Evolutionary conservation across 2,329 filamentous ascomycete species (phyloP), one percentile per base, ranked within the genome.

Genomic region (Zasmidium citrigriseum): DNA sequence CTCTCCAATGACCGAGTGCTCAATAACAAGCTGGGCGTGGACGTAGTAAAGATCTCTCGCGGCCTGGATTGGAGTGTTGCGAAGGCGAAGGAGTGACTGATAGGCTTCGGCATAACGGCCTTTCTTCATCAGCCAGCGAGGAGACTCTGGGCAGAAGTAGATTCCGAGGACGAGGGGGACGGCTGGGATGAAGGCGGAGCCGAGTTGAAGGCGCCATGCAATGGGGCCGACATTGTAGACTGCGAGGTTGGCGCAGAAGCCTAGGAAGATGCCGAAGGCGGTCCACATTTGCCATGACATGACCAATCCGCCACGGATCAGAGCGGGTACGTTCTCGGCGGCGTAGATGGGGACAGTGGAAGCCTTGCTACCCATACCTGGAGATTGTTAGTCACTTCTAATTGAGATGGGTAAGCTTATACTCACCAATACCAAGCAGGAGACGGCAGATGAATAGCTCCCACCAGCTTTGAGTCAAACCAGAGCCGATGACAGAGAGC

Each of bases 371-470:
- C 68, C 68, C 47, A 70, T 64, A 2, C 68, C n/a, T n/a, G n/a
- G n/a, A n/a, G n/a, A n/a, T n/a, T n/a, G n/a, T n/a, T n/a, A n/a
- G n/a, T n/a, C n/a, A n/a, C n/a, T n/a, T n/a, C n/a, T n/a, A n/a
- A n/a, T n/a, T n/a, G n/a, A n/a, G n/a, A n/a, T n/a, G n/a, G n/a
- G n/a, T n/a, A n/a, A n/a, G n/a, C n/a, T n/a, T n/a, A n/a, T n/a
- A n/a, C n/a, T n/a, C n/a, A n/a, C 68, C 38, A 18, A 93, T 82
- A n/a, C 90, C 90, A 54, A 93, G 81, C 7, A 89, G 79, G 55
- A 93, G 80, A 38, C 90, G 85, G 52, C 84, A 86, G 47, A 84
- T 78, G 54, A 93, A 80, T 64, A 92, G 83, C 65, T 90, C 83
- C 70, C 78, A 80, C 89, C 89, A 93, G 87, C 82, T 82, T 60